phyloP scores from a whole-genome alignment of 2,329 filamentous ascomycete species.

The Rutstroemia sp. region DNA sequence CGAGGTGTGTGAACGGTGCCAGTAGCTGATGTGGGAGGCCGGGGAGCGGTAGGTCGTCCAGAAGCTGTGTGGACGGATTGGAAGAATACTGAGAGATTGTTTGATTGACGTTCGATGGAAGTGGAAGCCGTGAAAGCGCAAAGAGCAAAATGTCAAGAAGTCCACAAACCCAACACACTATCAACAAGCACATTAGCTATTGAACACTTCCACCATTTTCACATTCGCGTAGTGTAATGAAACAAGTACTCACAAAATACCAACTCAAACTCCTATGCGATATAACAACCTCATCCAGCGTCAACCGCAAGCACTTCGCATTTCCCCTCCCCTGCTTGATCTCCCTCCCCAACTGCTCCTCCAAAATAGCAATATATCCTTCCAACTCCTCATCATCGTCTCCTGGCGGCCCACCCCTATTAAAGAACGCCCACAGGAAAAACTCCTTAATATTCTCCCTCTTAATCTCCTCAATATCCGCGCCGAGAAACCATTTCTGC shows the following conservation, averaged over 20 bases:
- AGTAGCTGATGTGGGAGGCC: conserved; percentile 46
- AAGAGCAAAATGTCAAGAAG: conserved; percentile 28
- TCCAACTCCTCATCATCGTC: conserved; percentile 47
- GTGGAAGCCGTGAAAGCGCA: conserved; percentile 39
- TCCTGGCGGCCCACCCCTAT: conserved; percentile 35
- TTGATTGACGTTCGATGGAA: conserved; percentile 39
- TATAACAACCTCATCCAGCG: conserved; percentile 50
- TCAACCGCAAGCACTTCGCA: conserved; percentile 47
- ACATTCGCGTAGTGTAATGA: neutral
- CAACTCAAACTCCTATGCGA: conserved; percentile 48
- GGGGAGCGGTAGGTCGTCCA: conserved; percentile 39
- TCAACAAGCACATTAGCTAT: neutral
- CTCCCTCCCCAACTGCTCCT: conserved; percentile 42
- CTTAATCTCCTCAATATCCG: conserved; percentile 43
- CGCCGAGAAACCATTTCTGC: conserved; percentile 50
- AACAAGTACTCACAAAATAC: conserved; percentile 41
- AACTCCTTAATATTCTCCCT: conserved; percentile 55
- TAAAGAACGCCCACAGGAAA: conserved; percentile 53
- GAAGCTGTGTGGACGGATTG: conserved; percentile 43
- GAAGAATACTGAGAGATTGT: conserved; percentile 43
- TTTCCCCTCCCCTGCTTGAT: conserved; percentile 45
- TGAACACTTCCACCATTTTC: neutral
- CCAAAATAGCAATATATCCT: conserved; percentile 43
- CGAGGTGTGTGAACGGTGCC: conserved; percentile 53
- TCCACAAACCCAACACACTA: conserved; percentile 31